A percentile compares a stretch with the other conserved stretches of the same genome.
Conservation (phyloP, 768 basidiomycete genomes). For the Termitomyces sp. region DNA sequence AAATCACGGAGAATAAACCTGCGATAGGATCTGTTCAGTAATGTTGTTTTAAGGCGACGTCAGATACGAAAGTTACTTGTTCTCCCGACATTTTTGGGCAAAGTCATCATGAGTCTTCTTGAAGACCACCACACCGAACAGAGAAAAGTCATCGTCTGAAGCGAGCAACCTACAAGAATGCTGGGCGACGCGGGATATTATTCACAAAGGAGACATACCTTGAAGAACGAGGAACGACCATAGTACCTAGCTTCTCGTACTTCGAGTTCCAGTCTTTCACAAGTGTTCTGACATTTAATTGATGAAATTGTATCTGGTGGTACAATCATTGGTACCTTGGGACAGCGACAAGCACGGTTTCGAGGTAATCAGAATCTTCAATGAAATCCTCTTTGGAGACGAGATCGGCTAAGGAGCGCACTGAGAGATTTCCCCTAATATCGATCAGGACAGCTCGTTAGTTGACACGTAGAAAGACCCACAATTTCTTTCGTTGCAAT, state of each 20-base stretch:
- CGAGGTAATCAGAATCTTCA: slow-evolving; percentile 87
- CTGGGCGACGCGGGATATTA: not conserved
- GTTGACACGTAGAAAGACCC: slow-evolving; percentile 11
- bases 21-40: not conserved
- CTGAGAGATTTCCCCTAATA: slow-evolving; percentile 87
- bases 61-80: slow-evolving; percentile 56
- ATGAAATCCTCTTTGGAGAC: slow-evolving; percentile 80
- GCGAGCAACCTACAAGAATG: slow-evolving; percentile 51
- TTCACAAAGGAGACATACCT: slow-evolving; percentile 43
- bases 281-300: slow-evolving; percentile 46
- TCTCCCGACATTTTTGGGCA: slow-evolving; percentile 88
- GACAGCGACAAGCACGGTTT: slow-evolving; percentile 89
- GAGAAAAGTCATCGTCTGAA: slow-evolving; percentile 83
- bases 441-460: slow-evolving; percentile 7
- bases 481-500: slow-evolving; percentile 95
- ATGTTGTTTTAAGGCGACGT: not conserved
- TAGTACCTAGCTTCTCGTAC: slow-evolving; percentile 82
- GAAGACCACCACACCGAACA: slow-evolving; percentile 87
- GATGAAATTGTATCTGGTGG: slow-evolving; percentile 16
- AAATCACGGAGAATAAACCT: slow-evolving; percentile 97
- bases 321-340: slow-evolving; percentile 62
- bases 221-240: slow-evolving; percentile 93
- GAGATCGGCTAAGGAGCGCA: slow-evolving; percentile 79
- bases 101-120: slow-evolving; percentile 89
- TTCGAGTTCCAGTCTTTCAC: slow-evolving; percentile 85